Conservation (phyloP, 2,329 filamentous ascomycete species). For the Colletotrichum sp. region DNA sequence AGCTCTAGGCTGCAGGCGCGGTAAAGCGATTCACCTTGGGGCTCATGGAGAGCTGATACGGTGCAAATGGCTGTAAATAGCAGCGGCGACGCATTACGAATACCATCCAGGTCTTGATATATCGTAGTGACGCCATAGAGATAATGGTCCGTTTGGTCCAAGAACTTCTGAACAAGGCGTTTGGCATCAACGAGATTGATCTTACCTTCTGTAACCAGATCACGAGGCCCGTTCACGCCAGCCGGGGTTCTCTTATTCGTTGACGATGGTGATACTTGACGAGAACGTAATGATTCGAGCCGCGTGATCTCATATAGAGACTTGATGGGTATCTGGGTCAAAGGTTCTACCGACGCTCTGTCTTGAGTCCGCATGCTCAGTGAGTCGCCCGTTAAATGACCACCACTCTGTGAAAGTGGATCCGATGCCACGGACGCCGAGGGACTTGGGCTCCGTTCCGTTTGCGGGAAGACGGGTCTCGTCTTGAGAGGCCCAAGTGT, state of each 20-base stretch:
- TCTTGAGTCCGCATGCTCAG: not conserved
- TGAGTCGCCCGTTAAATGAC: not conserved
- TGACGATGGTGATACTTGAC: not conserved
- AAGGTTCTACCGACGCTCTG: not conserved
- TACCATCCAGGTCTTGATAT: not conserved
- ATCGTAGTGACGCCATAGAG: not conserved
- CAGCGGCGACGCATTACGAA: not conserved
- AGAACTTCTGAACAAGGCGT: not conserved
- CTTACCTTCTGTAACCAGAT: not conserved
- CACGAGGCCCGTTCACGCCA: not conserved
- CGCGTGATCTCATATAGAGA: not conserved
- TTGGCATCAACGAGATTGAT: not conserved
- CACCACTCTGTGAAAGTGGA: not conserved
- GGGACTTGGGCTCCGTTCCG: not conserved
- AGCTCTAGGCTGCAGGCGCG: not conserved
- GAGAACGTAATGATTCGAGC: not conserved
- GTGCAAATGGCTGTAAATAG: not conserved
- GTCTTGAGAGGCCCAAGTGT: not conserved
- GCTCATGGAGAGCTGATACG: not conserved
- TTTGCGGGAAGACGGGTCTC: not conserved
- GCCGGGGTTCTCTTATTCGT: not conserved
- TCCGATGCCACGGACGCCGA: not conserved
- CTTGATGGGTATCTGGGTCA: not conserved
- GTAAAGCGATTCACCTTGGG: not conserved
- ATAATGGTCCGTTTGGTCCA: not conserved